Conservation (phyloP, 164 flowering plant species). For the grape (Vitis vinifera) region DNA sequence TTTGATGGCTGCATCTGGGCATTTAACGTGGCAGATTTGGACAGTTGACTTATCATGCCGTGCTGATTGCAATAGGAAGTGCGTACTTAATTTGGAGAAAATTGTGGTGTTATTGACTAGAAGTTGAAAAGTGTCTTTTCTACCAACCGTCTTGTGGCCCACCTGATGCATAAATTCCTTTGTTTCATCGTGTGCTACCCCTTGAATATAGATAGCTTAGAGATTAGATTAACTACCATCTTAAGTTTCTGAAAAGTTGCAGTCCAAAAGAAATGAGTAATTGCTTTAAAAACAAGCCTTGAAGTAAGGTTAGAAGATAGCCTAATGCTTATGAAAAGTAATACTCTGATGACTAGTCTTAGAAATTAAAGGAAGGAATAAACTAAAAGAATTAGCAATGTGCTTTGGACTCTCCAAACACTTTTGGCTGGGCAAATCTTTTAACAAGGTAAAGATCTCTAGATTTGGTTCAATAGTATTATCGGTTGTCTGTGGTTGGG, state of each 20-base stretch:
- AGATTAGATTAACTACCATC: background rate
- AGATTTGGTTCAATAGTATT: too few species aligned
- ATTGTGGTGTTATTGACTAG: background rate
- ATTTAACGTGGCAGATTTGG: slow-evolving; percentile 88
- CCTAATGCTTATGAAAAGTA: background rate
- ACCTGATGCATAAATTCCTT: background rate
- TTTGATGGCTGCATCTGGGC: slow-evolving; percentile 73
- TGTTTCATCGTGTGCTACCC: too few species aligned
- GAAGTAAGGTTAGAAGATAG: background rate
- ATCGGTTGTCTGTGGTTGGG: too few species aligned
- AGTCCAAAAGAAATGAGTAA: background rate
- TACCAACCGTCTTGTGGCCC: too few species aligned
- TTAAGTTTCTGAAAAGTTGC: background rate
- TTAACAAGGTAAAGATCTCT: too few species aligned
- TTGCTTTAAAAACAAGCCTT: background rate
- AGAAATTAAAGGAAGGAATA: too few species aligned
- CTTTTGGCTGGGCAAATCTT: too few species aligned
- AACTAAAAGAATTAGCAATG: too few species aligned
- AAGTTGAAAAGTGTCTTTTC: background rate
- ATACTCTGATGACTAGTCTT: too few species aligned
- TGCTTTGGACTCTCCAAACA: too few species aligned
- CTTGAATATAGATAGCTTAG: too few species aligned
- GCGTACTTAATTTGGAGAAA: slow-evolving; percentile 16
- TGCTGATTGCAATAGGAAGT: slow-evolving; percentile 88
- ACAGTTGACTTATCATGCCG: slow-evolving; percentile 79